Percentiles rank a stretch among this genome's conserved stretches.
phyloP scores from a whole-genome alignment of 2,329 filamentous ascomycete genomes.

The Hansfordia pulvinata region DNA sequence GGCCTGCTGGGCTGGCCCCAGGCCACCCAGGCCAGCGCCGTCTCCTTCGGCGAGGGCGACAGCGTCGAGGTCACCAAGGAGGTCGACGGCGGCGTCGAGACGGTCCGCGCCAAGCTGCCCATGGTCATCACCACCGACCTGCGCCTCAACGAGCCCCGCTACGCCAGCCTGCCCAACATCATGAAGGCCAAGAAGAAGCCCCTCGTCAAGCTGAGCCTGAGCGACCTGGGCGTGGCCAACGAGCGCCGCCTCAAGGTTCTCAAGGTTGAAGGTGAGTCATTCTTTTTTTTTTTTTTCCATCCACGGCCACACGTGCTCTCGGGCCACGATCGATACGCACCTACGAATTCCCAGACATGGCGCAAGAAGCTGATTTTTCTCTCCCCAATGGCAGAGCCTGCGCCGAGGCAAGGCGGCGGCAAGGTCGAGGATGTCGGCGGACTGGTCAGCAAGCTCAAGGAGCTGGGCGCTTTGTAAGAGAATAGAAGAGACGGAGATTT shows the following conservation, averaged over 20 bases:
- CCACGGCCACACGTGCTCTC: no score
- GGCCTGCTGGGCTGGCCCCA: conserved; percentile 86
- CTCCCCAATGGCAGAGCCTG: conserved; percentile 49
- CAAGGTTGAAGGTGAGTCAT: conserved; percentile 64
- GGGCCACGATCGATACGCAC: no score
- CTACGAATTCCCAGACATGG: conserved; percentile 1
- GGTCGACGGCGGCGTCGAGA: conserved; percentile 92
- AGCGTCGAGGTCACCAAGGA: conserved; percentile 70
- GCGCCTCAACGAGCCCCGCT: conserved; percentile 86
- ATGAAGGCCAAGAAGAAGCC: conserved; percentile 99
- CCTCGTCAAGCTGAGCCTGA: conserved; percentile 78
- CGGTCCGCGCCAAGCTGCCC: conserved; percentile 70
- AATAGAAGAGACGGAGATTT: no score
- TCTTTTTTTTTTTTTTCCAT: background rate
- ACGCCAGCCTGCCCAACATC: conserved; percentile 91
- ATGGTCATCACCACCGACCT: conserved; percentile 93
- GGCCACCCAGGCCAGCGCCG: conserved; percentile 82
- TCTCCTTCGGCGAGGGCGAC: conserved; percentile 61
- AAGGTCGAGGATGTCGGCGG: conserved; percentile 97
- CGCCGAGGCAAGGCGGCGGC: conserved; percentile 76
- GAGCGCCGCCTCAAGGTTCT: conserved; percentile 72
- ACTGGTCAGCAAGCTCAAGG: conserved; percentile 88
- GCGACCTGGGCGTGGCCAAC: conserved; percentile 67
- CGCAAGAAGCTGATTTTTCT: conserved; percentile 1
- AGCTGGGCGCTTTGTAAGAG: conserved; percentile 86